phyloP scores from a whole-genome alignment of 345 rosid species.

The Pseudoturritis turrita region DNA sequence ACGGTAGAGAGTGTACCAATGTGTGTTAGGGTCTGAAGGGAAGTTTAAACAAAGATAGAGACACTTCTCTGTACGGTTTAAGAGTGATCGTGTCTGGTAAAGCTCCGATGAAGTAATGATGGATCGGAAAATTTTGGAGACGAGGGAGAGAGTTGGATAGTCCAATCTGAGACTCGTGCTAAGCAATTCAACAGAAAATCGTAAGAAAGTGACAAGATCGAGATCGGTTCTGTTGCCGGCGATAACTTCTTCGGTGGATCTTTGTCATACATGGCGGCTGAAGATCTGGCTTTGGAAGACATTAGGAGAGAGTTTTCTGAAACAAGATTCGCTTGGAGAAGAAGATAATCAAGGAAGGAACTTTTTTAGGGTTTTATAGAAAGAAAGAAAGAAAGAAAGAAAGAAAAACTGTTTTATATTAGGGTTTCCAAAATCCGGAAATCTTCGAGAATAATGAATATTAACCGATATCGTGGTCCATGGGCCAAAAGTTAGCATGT shows the following conservation, averaged over 20 bases:
- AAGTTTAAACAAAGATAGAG: conserved; percentile 55
- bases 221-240: not conserved
- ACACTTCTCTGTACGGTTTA: conserved; percentile 33
- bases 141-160: conserved; percentile 48
- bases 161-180: conserved; percentile 51
- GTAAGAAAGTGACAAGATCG: conserved; percentile 36
- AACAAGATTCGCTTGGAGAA: no score
- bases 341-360: no score
- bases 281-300: not conserved
- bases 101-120: conserved; percentile 46
- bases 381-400: no score
- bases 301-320: not conserved
- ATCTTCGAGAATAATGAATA: no score
- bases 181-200: conserved; percentile 55
- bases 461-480: not conserved
- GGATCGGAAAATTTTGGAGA: conserved; percentile 45
- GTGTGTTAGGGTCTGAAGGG: conserved; percentile 19
- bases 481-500: not conserved
- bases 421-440: no score
- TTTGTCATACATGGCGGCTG: not conserved
- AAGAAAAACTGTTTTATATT: no score
- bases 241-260: not conserved
- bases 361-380: no score
- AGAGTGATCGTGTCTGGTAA: conserved; percentile 45
- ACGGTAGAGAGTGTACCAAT: conserved; percentile 40